These are phyloP conservation scores for Arctium minus DNA, from an alignment of 129 eudicot genomes.

Conservation along the genomic window DNA sequence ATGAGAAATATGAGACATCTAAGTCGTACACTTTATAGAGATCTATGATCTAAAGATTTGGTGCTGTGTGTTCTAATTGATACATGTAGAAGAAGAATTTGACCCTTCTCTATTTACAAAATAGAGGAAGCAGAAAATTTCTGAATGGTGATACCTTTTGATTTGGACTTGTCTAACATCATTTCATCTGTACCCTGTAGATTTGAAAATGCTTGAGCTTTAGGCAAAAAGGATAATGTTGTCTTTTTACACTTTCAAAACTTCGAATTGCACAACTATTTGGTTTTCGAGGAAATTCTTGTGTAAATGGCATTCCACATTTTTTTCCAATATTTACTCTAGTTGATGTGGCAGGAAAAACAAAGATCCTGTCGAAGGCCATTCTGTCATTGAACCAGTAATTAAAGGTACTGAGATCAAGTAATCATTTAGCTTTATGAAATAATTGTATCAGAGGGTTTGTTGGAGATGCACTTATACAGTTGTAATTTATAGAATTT, in stretches of 20 bases:
- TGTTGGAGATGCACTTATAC: conserved; percentile 13
- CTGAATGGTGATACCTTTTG: conserved; percentile 5
- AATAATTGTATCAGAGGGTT: not conserved
- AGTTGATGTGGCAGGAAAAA: conserved; percentile 33
- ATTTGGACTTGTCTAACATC: conserved; percentile 4
- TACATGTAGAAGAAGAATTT: not conserved
- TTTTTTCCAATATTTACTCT: not conserved
- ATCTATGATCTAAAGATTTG: too few relatives aligned
- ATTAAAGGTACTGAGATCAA: conserved; percentile 19
- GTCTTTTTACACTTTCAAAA: not conserved
- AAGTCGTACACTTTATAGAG: too few relatives aligned
- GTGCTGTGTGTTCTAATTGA: too few relatives aligned
- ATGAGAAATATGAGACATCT: too few relatives aligned
- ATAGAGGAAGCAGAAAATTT: not conserved
- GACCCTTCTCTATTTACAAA: not conserved
- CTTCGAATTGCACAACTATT: not conserved
- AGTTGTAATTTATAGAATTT: not conserved
- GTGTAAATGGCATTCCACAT: not conserved
- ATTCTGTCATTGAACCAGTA: conserved; percentile 24
- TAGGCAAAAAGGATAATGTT: not conserved
- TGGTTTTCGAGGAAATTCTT: not conserved
- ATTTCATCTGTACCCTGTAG: not conserved
- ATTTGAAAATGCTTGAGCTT: not conserved
- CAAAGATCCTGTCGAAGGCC: conserved; percentile 33
- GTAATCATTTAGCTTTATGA: not conserved